Percentiles rank a stretch among this genome's conserved stretches.
These are phyloP conservation scores for Shiraia bambusicola DNA, from an alignment of 2,329 filamentous ascomycete genomes.

Conservation along the genomic window DNA sequence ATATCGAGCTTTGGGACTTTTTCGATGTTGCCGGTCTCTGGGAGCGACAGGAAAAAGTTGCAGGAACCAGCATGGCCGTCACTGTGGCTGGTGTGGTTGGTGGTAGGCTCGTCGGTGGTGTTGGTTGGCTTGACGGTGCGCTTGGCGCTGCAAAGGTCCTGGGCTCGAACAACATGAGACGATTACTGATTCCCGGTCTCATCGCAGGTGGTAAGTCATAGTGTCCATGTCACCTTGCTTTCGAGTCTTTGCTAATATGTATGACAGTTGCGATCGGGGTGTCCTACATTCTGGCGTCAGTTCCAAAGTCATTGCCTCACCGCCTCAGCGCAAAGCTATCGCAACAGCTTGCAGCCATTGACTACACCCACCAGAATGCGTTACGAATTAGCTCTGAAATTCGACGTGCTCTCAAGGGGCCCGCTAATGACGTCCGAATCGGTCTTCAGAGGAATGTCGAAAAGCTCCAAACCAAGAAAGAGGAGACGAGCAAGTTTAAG, in stretches of 20 bases:
- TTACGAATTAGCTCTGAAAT: slow-evolving; percentile 81
- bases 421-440: slow-evolving; percentile 81
- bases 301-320: slow-evolving; percentile 84
- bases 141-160: slow-evolving; percentile 78
- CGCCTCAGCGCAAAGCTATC: slow-evolving; percentile 85
- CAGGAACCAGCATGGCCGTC: slow-evolving; percentile 90
- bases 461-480: slow-evolving; percentile 72
- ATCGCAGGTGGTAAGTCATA: slow-evolving; percentile 70
- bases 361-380: slow-evolving; percentile 91
- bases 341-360: slow-evolving; percentile 73
- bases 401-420: slow-evolving; percentile 83
- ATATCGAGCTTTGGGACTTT: slow-evolving; percentile 90
- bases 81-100: slow-evolving; percentile 87
- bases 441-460: slow-evolving; percentile 83
- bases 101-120: slow-evolving; percentile 75
- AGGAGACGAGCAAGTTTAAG: slow-evolving; percentile 80
- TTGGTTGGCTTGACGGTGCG: slow-evolving; percentile 86
- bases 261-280: slow-evolving; percentile 68
- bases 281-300: slow-evolving; percentile 80
- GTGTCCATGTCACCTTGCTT: not conserved
- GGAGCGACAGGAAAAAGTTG: slow-evolving; percentile 91
- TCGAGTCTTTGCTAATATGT: slow-evolving; percentile 8
- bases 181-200: slow-evolving; percentile 77
- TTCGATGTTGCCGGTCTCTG: slow-evolving; percentile 81
- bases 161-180: slow-evolving; percentile 77